Percentiles rank a stretch among this genome's conserved stretches.
phyloP scores from a whole-genome alignment of 1,284 basidiomycete species.

The Ceratobasidium papillatum region DNA sequence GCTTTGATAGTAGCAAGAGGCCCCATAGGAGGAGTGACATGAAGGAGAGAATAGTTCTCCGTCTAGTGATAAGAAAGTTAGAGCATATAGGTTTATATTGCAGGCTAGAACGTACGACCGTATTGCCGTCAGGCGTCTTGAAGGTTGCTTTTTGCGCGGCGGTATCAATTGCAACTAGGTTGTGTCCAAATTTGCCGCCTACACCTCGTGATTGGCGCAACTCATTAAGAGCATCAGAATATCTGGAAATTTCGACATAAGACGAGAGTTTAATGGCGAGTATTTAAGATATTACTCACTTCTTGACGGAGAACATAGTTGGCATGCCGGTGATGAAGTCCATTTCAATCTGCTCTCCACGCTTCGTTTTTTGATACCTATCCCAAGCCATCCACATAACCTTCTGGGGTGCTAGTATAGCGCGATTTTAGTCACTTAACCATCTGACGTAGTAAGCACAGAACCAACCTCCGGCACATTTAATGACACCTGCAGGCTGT shows the following conservation, averaged over 20 bases:
- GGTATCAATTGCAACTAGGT: slow-evolving; percentile 80
- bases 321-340: slow-evolving; percentile 94
- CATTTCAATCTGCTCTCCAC: slow-evolving; percentile 69
- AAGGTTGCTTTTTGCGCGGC: slow-evolving; percentile 83
- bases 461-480: slow-evolving; percentile 79
- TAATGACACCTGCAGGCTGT: slow-evolving; percentile 93
- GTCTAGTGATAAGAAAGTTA: slow-evolving; percentile 50
- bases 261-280: not conserved
- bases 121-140: slow-evolving; percentile 73
- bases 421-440: not conserved
- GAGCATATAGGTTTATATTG: not conserved
- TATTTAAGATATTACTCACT: slow-evolving; percentile 33
- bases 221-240: slow-evolving; percentile 84
- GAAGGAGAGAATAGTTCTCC: slow-evolving; percentile 84
- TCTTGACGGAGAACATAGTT: slow-evolving; percentile 82
- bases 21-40: slow-evolving; percentile 92
- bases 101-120: slow-evolving; percentile 50
- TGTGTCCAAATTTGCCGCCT: slow-evolving; percentile 81
- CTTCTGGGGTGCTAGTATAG: slow-evolving; percentile 79
- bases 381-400: slow-evolving; percentile 97
- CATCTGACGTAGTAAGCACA: not conserved
- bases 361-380: slow-evolving; percentile 66
- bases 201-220: slow-evolving; percentile 84
- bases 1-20: slow-evolving; percentile 84
- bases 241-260: slow-evolving; percentile 73